Conservation (phyloP, 129 eudicot genomes). For the Scalesia atractyloides region DNA sequence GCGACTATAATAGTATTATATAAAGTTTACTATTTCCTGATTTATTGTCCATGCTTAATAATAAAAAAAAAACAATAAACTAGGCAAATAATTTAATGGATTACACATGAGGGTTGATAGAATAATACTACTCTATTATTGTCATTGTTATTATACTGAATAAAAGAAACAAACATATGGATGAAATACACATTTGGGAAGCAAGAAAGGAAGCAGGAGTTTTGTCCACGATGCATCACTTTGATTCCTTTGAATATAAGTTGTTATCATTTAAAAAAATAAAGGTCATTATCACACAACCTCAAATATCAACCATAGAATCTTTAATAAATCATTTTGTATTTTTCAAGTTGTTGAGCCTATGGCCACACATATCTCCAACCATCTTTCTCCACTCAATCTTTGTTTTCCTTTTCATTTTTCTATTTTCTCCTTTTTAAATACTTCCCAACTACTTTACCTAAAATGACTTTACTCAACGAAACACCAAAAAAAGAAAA, state of each 20-base stretch:
- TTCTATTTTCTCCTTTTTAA: neutral
- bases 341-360: constrained; percentile 36
- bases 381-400: constrained; percentile 39
- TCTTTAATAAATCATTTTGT: constrained; percentile 22
- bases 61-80: neutral
- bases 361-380: constrained; percentile 35
- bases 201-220: constrained; percentile 16
- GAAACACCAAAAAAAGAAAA: neutral
- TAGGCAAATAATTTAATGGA: neutral
- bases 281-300: constrained; percentile 29
- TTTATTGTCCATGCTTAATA: no score
- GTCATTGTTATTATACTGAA: neutral
- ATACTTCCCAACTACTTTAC: constrained; percentile 9
- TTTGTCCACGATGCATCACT: constrained; percentile 13
- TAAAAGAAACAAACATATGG: neutral
- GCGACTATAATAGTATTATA: no score
- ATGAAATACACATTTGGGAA: constrained; percentile 21
- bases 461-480: neutral
- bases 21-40: no score
- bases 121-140: neutral
- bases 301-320: constrained; percentile 33
- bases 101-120: neutral
- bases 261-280: constrained; percentile 10
- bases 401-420: neutral
- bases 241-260: constrained; percentile 29